Evolutionary conservation across 768 basidiomycete species (phyloP).

Genomic region (Collybiopsis luxurians): DNA sequence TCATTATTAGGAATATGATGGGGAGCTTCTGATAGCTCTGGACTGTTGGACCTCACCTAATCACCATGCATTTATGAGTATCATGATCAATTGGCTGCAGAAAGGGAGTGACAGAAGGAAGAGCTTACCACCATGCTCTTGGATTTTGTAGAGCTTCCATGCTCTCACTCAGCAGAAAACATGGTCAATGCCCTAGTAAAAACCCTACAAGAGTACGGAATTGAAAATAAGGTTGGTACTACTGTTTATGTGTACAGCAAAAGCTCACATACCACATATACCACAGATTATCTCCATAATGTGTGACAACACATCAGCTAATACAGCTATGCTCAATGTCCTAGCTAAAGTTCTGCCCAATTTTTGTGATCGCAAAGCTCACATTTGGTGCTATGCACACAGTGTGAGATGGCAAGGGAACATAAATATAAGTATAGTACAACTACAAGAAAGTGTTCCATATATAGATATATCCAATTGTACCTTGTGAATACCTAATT

Average conservation of each 20-base stretch:
- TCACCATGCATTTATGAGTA: background rate
- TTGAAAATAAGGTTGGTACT: background rate
- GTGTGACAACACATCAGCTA: background rate
- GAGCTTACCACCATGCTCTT: background rate
- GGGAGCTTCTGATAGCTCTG: background rate
- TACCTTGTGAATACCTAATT: too few species aligned
- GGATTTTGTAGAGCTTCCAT: background rate
- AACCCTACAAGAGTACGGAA: background rate
- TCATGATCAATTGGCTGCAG: background rate
- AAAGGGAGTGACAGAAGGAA: background rate
- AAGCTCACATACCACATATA: background rate
- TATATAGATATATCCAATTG: too few species aligned
- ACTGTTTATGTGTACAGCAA: background rate
- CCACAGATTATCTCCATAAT: background rate
- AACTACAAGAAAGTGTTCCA: too few species aligned
- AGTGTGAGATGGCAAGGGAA: too few species aligned
- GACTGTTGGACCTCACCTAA: background rate
- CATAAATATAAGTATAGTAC: too few species aligned
- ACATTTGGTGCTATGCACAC: background rate
- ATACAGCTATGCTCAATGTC: background rate
- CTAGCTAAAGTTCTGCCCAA: background rate
- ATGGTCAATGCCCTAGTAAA: background rate
- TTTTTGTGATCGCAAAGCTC: background rate
- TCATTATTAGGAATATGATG: background rate
- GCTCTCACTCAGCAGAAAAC: background rate